These are phyloP conservation scores for Dipteronia dyeriana DNA, from an alignment of 345 rosid genomes.

Conservation along the genomic window DNA sequence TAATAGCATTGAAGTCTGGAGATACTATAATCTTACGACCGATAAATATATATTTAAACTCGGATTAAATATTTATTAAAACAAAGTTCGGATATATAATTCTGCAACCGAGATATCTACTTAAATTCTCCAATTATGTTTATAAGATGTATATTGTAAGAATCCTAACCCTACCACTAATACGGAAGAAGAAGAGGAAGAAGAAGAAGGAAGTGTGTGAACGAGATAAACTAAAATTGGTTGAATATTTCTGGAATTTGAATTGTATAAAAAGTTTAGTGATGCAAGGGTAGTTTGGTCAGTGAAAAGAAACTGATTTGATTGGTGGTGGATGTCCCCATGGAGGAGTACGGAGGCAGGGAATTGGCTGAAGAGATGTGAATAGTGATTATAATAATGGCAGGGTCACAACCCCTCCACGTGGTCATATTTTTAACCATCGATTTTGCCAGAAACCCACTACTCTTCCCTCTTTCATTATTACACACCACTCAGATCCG, in stretches of 20 bases:
- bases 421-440: slow-evolving; percentile 41
- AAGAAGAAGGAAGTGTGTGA: no score
- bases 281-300: slow-evolving; percentile 26
- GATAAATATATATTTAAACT: no score
- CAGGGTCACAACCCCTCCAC: slow-evolving; percentile 27
- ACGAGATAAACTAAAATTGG: background rate
- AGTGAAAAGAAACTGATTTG: background rate
- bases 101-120: no score
- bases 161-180: no score
- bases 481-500: slow-evolving; percentile 34
- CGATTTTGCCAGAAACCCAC: background rate
- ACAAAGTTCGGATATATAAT: no score
- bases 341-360: slow-evolving; percentile 28
- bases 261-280: background rate
- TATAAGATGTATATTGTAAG: no score
- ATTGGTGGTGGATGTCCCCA: slow-evolving; percentile 33
- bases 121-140: no score
- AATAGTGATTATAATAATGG: slow-evolving; percentile 10
- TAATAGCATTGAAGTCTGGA: no score
- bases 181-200: no score
- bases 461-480: background rate
- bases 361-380: slow-evolving; percentile 7
- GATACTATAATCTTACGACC: no score
- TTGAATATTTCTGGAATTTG: background rate
- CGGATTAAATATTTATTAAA: no score